phyloP scores from a whole-genome alignment of 73 alveolate genomes.

The Blepharisma japonicum region DNA sequence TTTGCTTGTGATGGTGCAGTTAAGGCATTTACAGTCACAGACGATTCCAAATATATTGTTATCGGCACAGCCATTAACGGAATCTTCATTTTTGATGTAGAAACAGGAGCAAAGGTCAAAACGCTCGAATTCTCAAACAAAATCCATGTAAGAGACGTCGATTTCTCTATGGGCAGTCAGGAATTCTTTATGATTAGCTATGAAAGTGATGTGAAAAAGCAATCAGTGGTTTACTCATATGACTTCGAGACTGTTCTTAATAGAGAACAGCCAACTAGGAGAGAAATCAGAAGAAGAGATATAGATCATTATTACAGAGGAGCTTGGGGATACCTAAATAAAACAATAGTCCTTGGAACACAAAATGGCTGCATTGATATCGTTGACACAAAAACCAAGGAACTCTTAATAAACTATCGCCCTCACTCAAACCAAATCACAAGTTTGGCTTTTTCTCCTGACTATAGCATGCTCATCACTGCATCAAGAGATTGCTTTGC shows the following conservation, averaged over 20 bases:
- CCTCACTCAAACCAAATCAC: slow-evolving; percentile 58
- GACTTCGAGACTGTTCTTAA: too few relatives aligned
- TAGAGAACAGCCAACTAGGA: too few relatives aligned
- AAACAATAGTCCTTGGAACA: slow-evolving; percentile 59
- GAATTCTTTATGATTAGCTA: slow-evolving; percentile 39
- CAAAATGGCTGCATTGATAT: slow-evolving; percentile 55
- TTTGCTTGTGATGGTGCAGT: slow-evolving; percentile 78
- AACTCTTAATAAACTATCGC: slow-evolving; percentile 28
- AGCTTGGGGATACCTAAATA: slow-evolving; percentile 67
- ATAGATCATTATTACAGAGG: slow-evolving; percentile 26
- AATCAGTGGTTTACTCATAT: too few relatives aligned
- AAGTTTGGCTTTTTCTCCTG: slow-evolving; percentile 58
- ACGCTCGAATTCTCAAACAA: slow-evolving; percentile 13
- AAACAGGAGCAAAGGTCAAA: slow-evolving; percentile 36
- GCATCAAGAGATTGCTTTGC: slow-evolving; percentile 70
- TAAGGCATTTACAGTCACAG: slow-evolving; percentile 75
- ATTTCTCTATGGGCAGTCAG: slow-evolving; percentile 50
- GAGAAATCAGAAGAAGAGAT: too few relatives aligned
- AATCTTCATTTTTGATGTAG: slow-evolving; percentile 53
- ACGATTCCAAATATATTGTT: slow-evolving; percentile 76
- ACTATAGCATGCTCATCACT: slow-evolving; percentile 67
- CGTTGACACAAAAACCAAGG: slow-evolving; percentile 38
- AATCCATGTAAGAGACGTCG: slow-evolving; percentile 30
- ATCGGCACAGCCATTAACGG: slow-evolving; percentile 64
- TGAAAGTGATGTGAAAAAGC: background rate